Percentiles rank a stretch among this genome's conserved stretches.
Conservation (phyloP, 805 yeast species). For the Ogataea salicorniae region DNA sequence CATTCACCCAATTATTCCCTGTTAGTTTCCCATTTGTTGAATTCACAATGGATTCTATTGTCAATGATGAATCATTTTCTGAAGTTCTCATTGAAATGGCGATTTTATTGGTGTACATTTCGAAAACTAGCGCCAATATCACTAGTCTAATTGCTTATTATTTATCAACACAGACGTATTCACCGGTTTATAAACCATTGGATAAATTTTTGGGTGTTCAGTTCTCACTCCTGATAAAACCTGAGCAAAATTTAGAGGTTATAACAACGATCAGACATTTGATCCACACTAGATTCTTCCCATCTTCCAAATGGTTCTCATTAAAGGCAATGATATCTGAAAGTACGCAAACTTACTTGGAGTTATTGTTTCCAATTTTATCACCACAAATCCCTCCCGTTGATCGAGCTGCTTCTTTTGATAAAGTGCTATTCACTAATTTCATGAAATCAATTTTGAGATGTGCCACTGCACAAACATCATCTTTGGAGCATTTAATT, state of each 20-base stretch:
- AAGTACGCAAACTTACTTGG: slow-evolving; percentile 49
- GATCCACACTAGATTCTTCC: slow-evolving; percentile 54
- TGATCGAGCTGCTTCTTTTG: slow-evolving; percentile 47
- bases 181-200: slow-evolving; percentile 8
- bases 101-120: slow-evolving; percentile 51
- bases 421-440: slow-evolving; percentile 62
- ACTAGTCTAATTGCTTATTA: slow-evolving; percentile 5
- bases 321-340: slow-evolving; percentile 54
- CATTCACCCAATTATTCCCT: slow-evolving; percentile 68
- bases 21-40: slow-evolving; percentile 57
- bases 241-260: slow-evolving; percentile 6
- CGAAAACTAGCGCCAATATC: slow-evolving; percentile 30
- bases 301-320: slow-evolving; percentile 70
- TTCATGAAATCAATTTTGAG: slow-evolving; percentile 53
- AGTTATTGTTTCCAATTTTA: slow-evolving; percentile 47
- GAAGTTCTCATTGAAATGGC: slow-evolving; percentile 70
- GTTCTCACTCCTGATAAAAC: slow-evolving; percentile 4
- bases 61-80: slow-evolving; percentile 61
- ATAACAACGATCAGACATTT: slow-evolving; percentile 40
- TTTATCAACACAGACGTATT: background rate
- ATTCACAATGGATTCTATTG: slow-evolving; percentile 65
- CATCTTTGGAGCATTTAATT: slow-evolving; percentile 63
- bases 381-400: slow-evolving; percentile 45
- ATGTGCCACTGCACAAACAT: slow-evolving; percentile 61
- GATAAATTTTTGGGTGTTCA: slow-evolving; percentile 9